Base-by-base conservation (phyloP, 1,284 basidiomycete species). In the Leccinum pachyderme region DNA sequence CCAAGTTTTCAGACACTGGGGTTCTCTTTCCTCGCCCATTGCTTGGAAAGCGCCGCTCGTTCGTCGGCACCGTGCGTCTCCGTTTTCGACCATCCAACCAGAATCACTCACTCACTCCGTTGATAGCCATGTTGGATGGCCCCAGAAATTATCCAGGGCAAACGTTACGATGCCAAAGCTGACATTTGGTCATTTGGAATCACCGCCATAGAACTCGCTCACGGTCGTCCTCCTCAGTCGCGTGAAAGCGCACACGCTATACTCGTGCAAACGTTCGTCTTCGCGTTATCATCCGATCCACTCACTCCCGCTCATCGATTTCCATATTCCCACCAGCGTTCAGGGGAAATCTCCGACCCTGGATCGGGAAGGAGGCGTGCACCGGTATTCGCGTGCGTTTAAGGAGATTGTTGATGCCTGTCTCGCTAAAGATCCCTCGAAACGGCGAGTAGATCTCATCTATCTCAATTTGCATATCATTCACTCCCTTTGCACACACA, bases 171-270 rank as follows among this genome's bases (percentile, higher is more conserved):
- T 66, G 83, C 83, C 22, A 86, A 85, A 63, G 91, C 92, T 44
- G 93, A 95, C 66, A 93, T 95, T 57, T 95, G 92, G 92, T 92
- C 89, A 44, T 92, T 95, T 67, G 93, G 91, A 27, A 93, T 95
- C 61, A 94, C 91, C 13, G 91, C 93, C 6, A 77, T 95, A 41
- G 93, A 95, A 69, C 77, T 95, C 24, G 80, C 89, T 0, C 87
- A 90, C 63, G 93, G 93, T 0, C 82, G 89, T 13, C 90, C 93
- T 1, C 93, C 93, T 13, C 78, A 86, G 59, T 91, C 89, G 24
- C 80, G 88, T 52, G 88, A 91, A 64, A 78, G 86, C 9, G 82
- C 92, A 1, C 83, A 89, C 58, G 79, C 79, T 53, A 89, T 93
- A 6, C 76, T 95, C 24, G 75, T 93, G 59, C 86, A 86, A 70